Base-by-base conservation (phyloP, 2,329 filamentous ascomycete genomes). In the Aspergillus japonicus region DNA sequence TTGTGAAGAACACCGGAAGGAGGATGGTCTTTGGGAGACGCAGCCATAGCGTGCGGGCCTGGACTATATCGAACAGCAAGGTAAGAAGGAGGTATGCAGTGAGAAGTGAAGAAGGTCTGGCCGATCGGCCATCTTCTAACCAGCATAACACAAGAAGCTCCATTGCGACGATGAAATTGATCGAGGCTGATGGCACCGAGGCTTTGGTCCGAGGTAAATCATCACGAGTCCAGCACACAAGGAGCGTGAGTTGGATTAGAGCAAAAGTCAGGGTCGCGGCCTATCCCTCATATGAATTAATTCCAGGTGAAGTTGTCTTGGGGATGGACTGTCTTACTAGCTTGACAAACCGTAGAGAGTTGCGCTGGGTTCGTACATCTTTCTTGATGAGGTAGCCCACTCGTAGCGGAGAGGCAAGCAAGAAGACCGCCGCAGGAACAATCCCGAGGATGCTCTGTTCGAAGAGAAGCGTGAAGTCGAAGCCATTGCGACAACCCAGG, bases 71-170 rank as follows among this genome's bases (percentile, higher is more conserved):
- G 50, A 82, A 73, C 2, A 78, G 26, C 12, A 75, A 59, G 0
- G 78, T 75, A 47, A 80, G 57, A 5, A 77, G 63, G 2, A 82
- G 73, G 63, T 80, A 82, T n/a, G 75, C 50, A 48, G 63, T 24
- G 68, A 76, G 62, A 44, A 68, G 48, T 26, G 63, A 57, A 5
- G 68, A 70, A 10, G 69, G 69, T 23, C 63, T 58, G 11, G 64
- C 60, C 5, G 67, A 68, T 33, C 66, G 63, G 21, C 39, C 57
- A 56, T 71, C 64, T 53, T 68, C 70, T 33, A 47, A 39, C 58
- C 58, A 62, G 4, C 57, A 57, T 21, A 63, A 23, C 11, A 57
- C 19, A 23, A 54, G 14, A 23, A 63, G 50, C 16, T 42, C 48
- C 31, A 52, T 11, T 16, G 58, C 54, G 10, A 56, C 58, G 1